A percentile compares a stretch with the other conserved stretches of the same genome.
Conservation (phyloP, 176 grass and related monocot genomes). For the Calamus simplicifolius region DNA sequence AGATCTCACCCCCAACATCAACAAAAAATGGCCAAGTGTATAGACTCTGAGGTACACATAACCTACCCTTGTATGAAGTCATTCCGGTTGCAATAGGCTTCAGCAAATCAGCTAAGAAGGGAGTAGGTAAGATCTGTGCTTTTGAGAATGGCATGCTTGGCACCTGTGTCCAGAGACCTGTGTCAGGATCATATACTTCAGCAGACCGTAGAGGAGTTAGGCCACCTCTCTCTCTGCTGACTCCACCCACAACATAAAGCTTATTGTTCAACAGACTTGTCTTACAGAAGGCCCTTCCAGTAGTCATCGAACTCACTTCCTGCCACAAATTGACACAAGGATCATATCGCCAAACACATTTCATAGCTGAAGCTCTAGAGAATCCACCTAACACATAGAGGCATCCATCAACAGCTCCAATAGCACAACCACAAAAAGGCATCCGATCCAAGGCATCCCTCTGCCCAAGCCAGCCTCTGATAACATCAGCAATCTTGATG, state of each 20-base stretch:
- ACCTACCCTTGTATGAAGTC: constrained; percentile 49
- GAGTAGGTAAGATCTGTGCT: constrained; percentile 33
- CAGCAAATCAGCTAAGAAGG: constrained; percentile 55
- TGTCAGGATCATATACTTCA: constrained; percentile 70
- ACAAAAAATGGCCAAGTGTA: constrained; percentile 76
- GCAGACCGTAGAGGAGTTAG: constrained; percentile 54
- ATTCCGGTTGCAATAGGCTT: constrained; percentile 64
- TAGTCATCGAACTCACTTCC: constrained; percentile 55
- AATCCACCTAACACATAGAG: constrained; percentile 77
- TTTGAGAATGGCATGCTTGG: constrained; percentile 70
- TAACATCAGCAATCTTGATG: constrained; percentile 44
- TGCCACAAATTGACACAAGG: constrained; percentile 62
- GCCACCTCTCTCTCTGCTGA: constrained; percentile 32
- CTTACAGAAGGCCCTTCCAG: constrained; percentile 59
- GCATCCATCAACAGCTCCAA: constrained; percentile 39
- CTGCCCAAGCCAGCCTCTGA: constrained; percentile 54
- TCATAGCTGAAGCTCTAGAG: constrained; percentile 37
- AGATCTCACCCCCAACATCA: constrained; percentile 70
- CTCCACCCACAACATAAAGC: constrained; percentile 77
- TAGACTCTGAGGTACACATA: constrained; percentile 73
- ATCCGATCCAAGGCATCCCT: constrained; percentile 29
- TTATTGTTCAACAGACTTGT: constrained; percentile 60
- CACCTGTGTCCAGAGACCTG: constrained; percentile 41
- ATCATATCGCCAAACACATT: constrained; percentile 55
- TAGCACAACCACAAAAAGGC: constrained; percentile 36